Evolutionary conservation across 2,329 filamentous ascomycete genomes (phyloP).

Genomic region (Ceratocystis smalleyi): DNA sequence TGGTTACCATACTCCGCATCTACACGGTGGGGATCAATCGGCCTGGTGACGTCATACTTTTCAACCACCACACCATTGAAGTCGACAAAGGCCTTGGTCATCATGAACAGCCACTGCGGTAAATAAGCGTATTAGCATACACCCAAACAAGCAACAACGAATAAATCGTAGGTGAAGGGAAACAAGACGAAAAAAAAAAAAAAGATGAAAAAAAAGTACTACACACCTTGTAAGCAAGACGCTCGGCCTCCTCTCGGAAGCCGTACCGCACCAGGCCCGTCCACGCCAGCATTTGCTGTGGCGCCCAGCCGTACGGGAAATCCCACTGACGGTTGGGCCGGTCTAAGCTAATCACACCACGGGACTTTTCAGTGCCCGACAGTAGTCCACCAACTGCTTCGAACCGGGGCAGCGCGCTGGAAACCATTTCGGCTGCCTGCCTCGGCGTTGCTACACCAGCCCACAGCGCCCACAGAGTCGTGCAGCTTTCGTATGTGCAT

Average conservation of each 20-base stretch:
- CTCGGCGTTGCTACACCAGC: slow-evolving; percentile 71
- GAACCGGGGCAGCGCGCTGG: slow-evolving; percentile 68
- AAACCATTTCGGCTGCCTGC: slow-evolving; percentile 72
- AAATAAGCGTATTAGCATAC: background rate
- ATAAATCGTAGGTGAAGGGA: background rate
- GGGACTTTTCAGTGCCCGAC: slow-evolving; percentile 77
- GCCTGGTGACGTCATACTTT: slow-evolving; percentile 92
- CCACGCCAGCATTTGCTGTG: slow-evolving; percentile 97
- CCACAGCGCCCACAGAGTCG: slow-evolving; percentile 97
- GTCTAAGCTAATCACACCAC: slow-evolving; percentile 61
- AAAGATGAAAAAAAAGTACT: background rate
- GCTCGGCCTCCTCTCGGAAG: slow-evolving; percentile 76
- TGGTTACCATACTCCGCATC: slow-evolving; percentile 98
- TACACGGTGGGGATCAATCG: slow-evolving; percentile 80
- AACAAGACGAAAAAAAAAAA: background rate
- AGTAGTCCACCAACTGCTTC: slow-evolving; percentile 78
- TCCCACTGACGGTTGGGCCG: slow-evolving; percentile 96
- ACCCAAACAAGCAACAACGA: background rate
- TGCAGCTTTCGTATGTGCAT: slow-evolving; percentile 75
- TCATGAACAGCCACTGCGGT: slow-evolving; percentile 74
- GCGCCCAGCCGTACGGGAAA: slow-evolving; percentile 95
- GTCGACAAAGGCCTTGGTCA: slow-evolving; percentile 94
- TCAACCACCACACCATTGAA: slow-evolving; percentile 97
- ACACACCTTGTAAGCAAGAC: slow-evolving; percentile 59
- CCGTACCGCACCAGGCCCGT: slow-evolving; percentile 82